Conservation (phyloP, 305 asterid genomes). For the Plantago coronopus region DNA sequence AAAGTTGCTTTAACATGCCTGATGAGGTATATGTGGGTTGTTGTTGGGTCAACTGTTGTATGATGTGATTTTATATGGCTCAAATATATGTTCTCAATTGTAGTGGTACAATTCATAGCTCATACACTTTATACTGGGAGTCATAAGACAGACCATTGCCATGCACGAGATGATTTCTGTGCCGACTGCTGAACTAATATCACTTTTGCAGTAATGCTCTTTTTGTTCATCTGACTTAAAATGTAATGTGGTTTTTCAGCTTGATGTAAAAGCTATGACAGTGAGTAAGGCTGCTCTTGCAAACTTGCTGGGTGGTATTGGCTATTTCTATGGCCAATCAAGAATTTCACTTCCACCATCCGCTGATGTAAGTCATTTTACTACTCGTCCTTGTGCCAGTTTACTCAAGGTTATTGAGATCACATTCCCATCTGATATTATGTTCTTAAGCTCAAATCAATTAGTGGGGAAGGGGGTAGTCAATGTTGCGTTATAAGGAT, state of each 20-base stretch:
- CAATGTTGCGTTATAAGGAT: too few species aligned
- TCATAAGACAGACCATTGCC: constrained; percentile 10
- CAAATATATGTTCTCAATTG: not conserved
- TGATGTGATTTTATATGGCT: too few species aligned
- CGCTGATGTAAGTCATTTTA: constrained; percentile 50
- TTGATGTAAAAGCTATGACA: constrained; percentile 49
- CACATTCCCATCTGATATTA: not conserved
- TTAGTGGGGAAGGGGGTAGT: too few species aligned
- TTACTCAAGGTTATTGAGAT: constrained; percentile 7
- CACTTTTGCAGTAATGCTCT: constrained; percentile 8
- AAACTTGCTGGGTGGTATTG: constrained; percentile 91
- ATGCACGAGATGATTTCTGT: constrained; percentile 18
- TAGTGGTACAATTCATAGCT: constrained; percentile 14
- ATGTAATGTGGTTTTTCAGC: constrained; percentile 49
- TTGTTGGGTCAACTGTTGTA: not conserved
- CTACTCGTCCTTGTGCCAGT: constrained; percentile 10
- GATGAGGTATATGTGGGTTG: constrained; percentile 49
- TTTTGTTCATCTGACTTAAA: constrained; percentile 17
- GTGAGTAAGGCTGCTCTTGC: constrained; percentile 87
- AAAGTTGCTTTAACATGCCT: constrained; percentile 53
- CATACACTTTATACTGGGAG: not conserved
- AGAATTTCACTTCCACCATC: constrained; percentile 68
- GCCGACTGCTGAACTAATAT: constrained; percentile 6
- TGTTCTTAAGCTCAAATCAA: too few species aligned
- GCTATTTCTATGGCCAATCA: constrained; percentile 91